Base-by-base conservation (phyloP, 768 basidiomycete genomes). In the Pleurotus citrinopileatus region DNA sequence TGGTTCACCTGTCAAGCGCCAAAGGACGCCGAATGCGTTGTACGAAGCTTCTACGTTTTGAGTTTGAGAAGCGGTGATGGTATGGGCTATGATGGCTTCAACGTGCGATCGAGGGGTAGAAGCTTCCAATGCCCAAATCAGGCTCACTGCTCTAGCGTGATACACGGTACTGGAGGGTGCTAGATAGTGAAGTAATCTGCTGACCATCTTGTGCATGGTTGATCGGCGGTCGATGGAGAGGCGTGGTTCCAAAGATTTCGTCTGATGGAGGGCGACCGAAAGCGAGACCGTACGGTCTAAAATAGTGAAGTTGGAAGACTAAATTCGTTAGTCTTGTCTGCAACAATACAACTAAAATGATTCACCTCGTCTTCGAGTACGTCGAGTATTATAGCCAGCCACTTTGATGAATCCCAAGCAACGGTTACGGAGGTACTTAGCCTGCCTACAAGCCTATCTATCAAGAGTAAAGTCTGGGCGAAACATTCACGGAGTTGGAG, bases 1-100 rank as follows among this genome's bases (percentile, higher is more conserved):
- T 9, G 37, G 61, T 77, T 56, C 44, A 89, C 95, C 93, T 45
- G 87, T 88, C 54, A 94, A 70, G 54, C 94, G 80, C 96, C 96
- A 99, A 4, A 99, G 72, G 3, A 91, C 83, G 2, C 96, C 94
- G 66, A 99, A 98, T 0, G 89, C 90, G 59, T 96, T 90, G 63
- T 86, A 91, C 1, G 84, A 81, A 17, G 82, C 79, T 15, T 79
- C 70, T 2, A 78, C 70, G 37, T 75, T 73, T 2, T 63, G 63
- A 5, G 73, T 68, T 27, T 83, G 76, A 0, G 76, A 64, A 5
- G 85, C 80, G 8, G 78, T 78, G 73, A 98, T 79, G 13, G 78
- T 80, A 54, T 86, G 80, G 0, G 93, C 82, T 26, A 98, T 70
- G 40, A 92, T 86, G 3, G 90, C 83, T 63, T 95, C 91, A 7